Base-by-base conservation (phyloP, 495 filamentous ascomycete species). In the Collariella sp. region DNA sequence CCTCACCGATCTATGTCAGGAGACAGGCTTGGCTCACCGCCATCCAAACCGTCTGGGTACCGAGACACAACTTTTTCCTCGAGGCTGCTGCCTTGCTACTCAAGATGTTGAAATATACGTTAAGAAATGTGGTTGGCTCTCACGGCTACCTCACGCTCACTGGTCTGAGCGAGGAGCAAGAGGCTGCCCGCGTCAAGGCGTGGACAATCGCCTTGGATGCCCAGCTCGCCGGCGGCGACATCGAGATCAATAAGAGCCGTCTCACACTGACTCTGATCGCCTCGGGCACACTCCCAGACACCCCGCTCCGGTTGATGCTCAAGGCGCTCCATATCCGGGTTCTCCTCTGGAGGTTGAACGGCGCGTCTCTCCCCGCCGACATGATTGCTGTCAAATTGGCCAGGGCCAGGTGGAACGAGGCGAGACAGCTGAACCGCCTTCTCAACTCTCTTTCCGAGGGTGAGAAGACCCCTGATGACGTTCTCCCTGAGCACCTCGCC, bases 121-220 rank as follows among this genome's bases (percentile, higher is more conserved):
- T 88, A n/a, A 80, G 88, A 44, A 89, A 89, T 54, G 55, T 88
- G 0, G 78, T 95, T 57, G 90, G 90, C 29, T 80, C 82, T 67
- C 73, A 82, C 4, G 71, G 83, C 2, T 97, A 91, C 67, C 82
- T 88, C 41, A 76, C 81, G 62, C 69, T 91, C 18, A 89, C 87
- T 4, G 88, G 90, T 1, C 79, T 85, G 33, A 93, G 84, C 12
- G 83, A 87, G 60, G 89, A 96, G 46, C 82, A 95, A 59, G 91
- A 96, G 68, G 80, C 76, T 39, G 90, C 88, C 12, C 80, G 91
- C 24, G 79, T 94, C 57, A 95, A 94, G 71, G 89, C 90, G 0
- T 97, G 91, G 91, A 80, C 85, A 40, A 96, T 96, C 62, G 91
- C 91, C 31, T 79, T 96, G 45, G 91, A 97, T 70, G 91, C 91